Conservation (phyloP, 495 filamentous ascomycete species). For the Talaromyces trachyspermus region DNA sequence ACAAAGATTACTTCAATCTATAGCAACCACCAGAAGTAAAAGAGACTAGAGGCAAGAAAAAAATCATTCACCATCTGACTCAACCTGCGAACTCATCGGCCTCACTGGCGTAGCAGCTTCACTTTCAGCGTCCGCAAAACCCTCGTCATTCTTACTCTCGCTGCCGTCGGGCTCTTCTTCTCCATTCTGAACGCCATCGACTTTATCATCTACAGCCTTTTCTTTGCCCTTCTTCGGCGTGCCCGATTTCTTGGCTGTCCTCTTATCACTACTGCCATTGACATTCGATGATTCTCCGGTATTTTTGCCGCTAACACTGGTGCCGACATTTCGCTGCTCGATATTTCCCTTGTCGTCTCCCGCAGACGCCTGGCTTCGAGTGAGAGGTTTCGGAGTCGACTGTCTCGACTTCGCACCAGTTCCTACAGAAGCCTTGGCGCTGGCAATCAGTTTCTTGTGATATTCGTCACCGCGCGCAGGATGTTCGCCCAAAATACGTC, state of each 20-base stretch:
- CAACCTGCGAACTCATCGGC: constrained; percentile 1
- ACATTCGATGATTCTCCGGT: neutral
- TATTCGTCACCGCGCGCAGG: constrained; percentile 32
- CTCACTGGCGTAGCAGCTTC: neutral
- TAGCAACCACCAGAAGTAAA: no score
- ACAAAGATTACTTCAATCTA: no score
- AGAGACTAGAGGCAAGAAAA: neutral
- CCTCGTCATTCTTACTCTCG: neutral
- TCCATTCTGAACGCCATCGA: neutral
- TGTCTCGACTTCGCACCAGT: no score
- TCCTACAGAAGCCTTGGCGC: constrained; percentile 1
- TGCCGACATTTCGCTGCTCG: neutral
- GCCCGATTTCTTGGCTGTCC: constrained; percentile 2
- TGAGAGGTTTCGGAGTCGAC: constrained; percentile 1
- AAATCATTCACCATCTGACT: neutral
- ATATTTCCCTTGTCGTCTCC: neutral
- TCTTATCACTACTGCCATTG: neutral
- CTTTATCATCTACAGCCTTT: neutral
- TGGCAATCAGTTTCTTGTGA: constrained; percentile 26
- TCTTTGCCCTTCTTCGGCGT: neutral
- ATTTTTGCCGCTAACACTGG: neutral
- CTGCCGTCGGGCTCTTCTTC: neutral
- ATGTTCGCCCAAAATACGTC: constrained; percentile 58
- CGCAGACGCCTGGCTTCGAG: neutral
- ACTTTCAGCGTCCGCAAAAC: neutral